Base-by-base conservation (phyloP, 2,329 filamentous ascomycete species). In the Pseudopyrenochaeta lycopersici region DNA sequence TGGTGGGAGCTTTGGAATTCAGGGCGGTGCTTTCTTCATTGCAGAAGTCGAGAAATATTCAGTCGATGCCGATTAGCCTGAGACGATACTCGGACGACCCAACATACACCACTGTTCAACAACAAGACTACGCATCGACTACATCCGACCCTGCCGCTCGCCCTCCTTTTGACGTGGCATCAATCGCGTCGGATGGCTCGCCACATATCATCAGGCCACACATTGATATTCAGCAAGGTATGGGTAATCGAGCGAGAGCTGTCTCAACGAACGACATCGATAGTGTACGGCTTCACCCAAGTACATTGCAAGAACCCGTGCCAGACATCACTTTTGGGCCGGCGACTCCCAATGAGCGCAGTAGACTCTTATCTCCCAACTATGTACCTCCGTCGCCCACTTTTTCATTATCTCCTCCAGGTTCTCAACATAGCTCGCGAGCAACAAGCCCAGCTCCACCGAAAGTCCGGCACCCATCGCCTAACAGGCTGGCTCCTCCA, bases 1-100 rank as follows among this genome's bases (percentile, higher is more conserved):
- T 99, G 41, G 89, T 99, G 3, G 95, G 95, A 38, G 95, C 91
- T 7, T 81, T 99, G 52, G 95, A 99, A 76, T 99, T 99, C 66
- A 86, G 93, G 64, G 94, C 94, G 2, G 89, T 97, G 2, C 80
- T 99, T 40, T 89, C 91, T n/a, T 92, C 92, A 2, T 78, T 99
- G 51, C 88, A 96, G 67, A 90, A 88, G 60, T 90, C 92, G 50
- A 86, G 90, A 68, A 95, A 91, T 60, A 85, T 90, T 21, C 87
- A 88, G 64, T 84, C 90, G 15, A 85, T 87, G 38, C 85, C 88
- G 2, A 87, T 96, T 56, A 83, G 87, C 60, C 77, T 87, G 20
- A 84, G 90, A 54, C 86, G 88, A 64, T 89, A 89, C 68, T 90
- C 89, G 1, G 88, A 90, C 57, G 85, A 88, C 56, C 77, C 81